Conservation (phyloP, 805 yeast genomes). For the Yamadazyma akitaensis region DNA sequence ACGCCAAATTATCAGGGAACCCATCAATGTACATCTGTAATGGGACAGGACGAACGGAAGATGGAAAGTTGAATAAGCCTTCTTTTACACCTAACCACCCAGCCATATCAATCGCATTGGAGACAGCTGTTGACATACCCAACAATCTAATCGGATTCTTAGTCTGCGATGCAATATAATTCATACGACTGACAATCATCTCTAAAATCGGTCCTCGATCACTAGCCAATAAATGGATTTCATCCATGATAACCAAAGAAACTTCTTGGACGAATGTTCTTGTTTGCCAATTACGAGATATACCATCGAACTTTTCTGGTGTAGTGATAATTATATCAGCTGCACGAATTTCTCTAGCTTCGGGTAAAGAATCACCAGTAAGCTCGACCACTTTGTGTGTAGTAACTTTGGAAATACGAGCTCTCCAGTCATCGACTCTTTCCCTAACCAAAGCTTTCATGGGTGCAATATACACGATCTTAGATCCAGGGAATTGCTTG, state of each 20-base stretch:
- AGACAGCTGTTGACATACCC: conserved; percentile 84
- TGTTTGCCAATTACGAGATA: conserved; percentile 81
- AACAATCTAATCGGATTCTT: conserved; percentile 59
- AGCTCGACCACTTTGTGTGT: conserved; percentile 61
- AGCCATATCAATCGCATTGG: conserved; percentile 83
- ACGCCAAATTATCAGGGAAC: conserved; percentile 75
- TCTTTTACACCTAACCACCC: conserved; percentile 75
- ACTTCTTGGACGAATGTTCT: conserved; percentile 72
- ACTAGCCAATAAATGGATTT: conserved; percentile 77
- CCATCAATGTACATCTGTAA: conserved; percentile 86
- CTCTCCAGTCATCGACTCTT: conserved; percentile 78
- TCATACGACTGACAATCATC: conserved; percentile 87
- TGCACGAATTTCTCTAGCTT: conserved; percentile 57
- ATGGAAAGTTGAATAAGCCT: conserved; percentile 78
- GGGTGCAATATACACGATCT: conserved; percentile 82
- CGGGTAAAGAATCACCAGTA: conserved; percentile 82
- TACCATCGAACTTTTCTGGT: conserved; percentile 86
- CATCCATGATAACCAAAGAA: conserved; percentile 80
- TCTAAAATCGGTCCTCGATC: conserved; percentile 86
- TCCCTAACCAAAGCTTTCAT: conserved; percentile 86
- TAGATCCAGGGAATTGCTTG: conserved; percentile 72
- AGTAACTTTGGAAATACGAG: conserved; percentile 46
- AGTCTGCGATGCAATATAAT: conserved; percentile 60
- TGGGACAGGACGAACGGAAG: conserved; percentile 82
- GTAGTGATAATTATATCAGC: conserved; percentile 80